Evolutionary conservation across 2,329 filamentous ascomycete genomes (phyloP).

Genomic region (Truncatella angustata): DNA sequence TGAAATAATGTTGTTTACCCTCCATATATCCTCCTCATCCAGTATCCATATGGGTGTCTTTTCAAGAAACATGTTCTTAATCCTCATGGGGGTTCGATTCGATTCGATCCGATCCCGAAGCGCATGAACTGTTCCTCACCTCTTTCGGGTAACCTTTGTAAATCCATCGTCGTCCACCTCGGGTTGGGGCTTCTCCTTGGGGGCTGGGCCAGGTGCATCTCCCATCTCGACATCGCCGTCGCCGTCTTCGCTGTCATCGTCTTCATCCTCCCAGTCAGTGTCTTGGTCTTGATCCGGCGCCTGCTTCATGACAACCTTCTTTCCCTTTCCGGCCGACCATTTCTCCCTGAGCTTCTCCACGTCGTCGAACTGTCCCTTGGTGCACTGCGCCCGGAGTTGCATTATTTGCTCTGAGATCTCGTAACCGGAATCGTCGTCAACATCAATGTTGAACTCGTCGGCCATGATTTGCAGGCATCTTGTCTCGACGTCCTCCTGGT

Average conservation of each 20-base stretch:
- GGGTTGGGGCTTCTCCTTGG: conserved; percentile 64
- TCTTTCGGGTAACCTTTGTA: conserved; percentile 70
- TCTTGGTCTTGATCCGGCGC: conserved; percentile 28
- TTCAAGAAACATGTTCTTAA: no score
- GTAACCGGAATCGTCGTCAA: conserved; percentile 84
- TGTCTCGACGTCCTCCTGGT: conserved; percentile 77
- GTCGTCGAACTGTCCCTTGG: conserved; percentile 62
- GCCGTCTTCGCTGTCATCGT: conserved; percentile 55
- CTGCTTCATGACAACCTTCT: conserved; percentile 44
- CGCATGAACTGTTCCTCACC: no score
- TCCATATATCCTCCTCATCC: conserved; percentile 22
- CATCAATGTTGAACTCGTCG: conserved; percentile 90
- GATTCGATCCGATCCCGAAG: no score
- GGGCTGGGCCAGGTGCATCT: conserved; percentile 61
- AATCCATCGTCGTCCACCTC: conserved; percentile 82
- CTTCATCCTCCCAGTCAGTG: conserved; percentile 48
- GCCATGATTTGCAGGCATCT: conserved; percentile 87
- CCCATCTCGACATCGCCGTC: conserved; percentile 62
- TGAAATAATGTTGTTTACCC: conserved; percentile 11
- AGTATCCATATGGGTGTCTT: conserved; percentile 1
- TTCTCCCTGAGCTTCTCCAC: conserved; percentile 62
- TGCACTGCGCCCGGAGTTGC: conserved; percentile 61
- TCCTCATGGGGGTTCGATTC: no score
- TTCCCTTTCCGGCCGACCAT: conserved; percentile 62
- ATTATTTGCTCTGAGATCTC: conserved; percentile 73